Evolutionary conservation across 108 stramenopile genomes (phyloP).

Genomic region (Skeletonema marinoi): DNA sequence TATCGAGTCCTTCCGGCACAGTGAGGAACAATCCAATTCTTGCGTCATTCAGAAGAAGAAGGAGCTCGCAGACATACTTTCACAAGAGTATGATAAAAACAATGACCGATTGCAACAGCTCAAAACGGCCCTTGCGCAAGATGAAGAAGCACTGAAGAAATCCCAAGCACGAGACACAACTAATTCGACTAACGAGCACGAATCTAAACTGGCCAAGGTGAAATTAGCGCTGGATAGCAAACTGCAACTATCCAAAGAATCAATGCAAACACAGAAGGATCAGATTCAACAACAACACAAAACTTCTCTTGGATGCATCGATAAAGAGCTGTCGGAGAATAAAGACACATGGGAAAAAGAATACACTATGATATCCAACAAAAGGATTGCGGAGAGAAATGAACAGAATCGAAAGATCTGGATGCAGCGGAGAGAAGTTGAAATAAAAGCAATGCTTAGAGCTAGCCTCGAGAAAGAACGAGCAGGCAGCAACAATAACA

Average conservation of each 20-base stretch:
- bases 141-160: constrained; percentile 37
- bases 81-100: constrained; percentile 17
- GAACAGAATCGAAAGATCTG: constrained; percentile 6
- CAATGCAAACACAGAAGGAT: constrained; percentile 5
- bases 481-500: neutral
- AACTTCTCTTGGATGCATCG: constrained; percentile 14
- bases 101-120: constrained; percentile 21
- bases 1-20: constrained; percentile 17
- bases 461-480: neutral
- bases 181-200: constrained; percentile 17
- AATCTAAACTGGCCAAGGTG: constrained; percentile 18
- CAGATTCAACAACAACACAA: constrained; percentile 5
- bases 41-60: constrained; percentile 17
- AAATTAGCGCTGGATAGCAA: neutral
- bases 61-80: constrained; percentile 23
- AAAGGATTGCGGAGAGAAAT: constrained; percentile 24
- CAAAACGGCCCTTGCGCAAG: constrained; percentile 17
- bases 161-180: constrained; percentile 12
- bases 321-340: constrained; percentile 6
- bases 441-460: constrained; percentile 29
- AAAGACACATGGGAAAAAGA: constrained; percentile 29
- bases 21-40: constrained; percentile 22
- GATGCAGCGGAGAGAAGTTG: constrained; percentile 10
- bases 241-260: constrained; percentile 11
- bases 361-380: constrained; percentile 12